These are phyloP conservation scores for Exserohilum rostratum DNA, from an alignment of 2,329 filamentous ascomycete genomes.

Conservation along the genomic window DNA sequence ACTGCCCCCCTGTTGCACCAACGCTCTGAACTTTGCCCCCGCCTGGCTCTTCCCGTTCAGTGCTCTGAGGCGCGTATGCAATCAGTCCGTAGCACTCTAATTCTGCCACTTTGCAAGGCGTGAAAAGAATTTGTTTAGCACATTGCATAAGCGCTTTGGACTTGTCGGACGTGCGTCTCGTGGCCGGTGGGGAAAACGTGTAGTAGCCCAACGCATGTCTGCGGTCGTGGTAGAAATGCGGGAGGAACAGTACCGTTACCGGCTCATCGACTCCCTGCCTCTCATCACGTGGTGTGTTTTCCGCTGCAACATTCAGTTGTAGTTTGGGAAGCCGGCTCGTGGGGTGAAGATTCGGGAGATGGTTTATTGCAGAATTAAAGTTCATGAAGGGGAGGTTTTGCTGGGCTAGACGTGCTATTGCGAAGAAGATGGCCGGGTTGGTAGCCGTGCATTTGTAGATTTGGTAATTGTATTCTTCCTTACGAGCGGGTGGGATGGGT, in stretches of 20 bases:
- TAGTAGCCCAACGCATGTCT: slow-evolving; percentile 25
- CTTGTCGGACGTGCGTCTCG: no score
- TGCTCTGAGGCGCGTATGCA: not conserved
- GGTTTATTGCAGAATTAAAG: slow-evolving; percentile 22
- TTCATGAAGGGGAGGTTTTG: slow-evolving; percentile 25
- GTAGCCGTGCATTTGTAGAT: slow-evolving; percentile 26
- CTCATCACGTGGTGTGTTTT: not conserved
- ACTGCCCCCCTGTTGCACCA: slow-evolving; percentile 6
- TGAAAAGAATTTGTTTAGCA: slow-evolving; percentile 8
- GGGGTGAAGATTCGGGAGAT: slow-evolving; percentile 26
- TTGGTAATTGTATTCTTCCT: not conserved
- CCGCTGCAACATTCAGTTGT: not conserved
- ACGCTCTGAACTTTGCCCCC: slow-evolving; percentile 1
- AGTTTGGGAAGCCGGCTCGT: slow-evolving; percentile 9
- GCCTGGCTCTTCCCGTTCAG: not conserved
- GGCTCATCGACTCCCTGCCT: not conserved
- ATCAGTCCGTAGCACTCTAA: slow-evolving; percentile 10
- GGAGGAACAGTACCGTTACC: slow-evolving; percentile 22
- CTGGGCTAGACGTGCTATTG: slow-evolving; percentile 29
- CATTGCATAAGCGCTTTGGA: not conserved
- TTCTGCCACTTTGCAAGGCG: slow-evolving; percentile 15
- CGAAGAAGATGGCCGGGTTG: slow-evolving; percentile 26
- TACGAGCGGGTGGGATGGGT: not conserved
- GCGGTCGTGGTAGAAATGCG: slow-evolving; percentile 22
- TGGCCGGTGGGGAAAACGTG: not conserved